phyloP scores from a whole-genome alignment of 805 yeast genomes.

The Kodamaea lidongshanica region DNA sequence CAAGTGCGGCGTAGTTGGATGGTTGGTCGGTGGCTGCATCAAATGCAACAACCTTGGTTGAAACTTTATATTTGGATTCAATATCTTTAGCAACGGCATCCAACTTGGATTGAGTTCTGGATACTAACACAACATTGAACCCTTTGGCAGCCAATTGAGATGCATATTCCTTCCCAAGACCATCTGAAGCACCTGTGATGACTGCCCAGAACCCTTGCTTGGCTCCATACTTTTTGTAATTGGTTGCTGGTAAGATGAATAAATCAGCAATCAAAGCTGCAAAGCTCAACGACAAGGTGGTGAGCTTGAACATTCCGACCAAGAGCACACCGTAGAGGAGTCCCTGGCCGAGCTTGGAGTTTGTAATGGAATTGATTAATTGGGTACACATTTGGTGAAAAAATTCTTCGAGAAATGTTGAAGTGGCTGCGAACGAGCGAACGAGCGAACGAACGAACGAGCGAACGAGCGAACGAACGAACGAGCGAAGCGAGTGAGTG shows the following conservation, averaged over 20 bases:
- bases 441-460: too few species aligned
- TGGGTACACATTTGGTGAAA: too few species aligned
- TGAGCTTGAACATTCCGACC: constrained; percentile 59
- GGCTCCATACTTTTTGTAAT: constrained; percentile 70
- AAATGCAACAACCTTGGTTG: constrained; percentile 63
- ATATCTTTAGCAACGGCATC: constrained; percentile 60
- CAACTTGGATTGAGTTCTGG: constrained; percentile 78
- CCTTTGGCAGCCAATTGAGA: constrained; percentile 79
- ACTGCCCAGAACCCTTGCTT: constrained; percentile 78
- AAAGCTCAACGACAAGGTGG: constrained; percentile 45
- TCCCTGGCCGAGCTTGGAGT: constrained; percentile 11
- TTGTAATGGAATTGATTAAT: constrained; percentile 10
- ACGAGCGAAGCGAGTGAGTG: too few species aligned
- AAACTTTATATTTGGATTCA: constrained; percentile 49
- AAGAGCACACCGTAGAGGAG: constrained; percentile 34
- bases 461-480: too few species aligned
- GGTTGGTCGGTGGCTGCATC: constrained; percentile 66
- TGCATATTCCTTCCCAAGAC: constrained; percentile 91
- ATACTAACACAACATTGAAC: constrained; percentile 74
- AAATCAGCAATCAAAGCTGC: constrained; percentile 52
- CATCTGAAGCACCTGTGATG: constrained; percentile 95
- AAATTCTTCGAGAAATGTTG: constrained; percentile 2
- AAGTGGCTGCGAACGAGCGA: neutral
- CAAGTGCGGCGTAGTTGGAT: constrained; percentile 50
- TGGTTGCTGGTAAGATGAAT: constrained; percentile 56